Conservation (phyloP, 2,329 filamentous ascomycete species). For the Alternaria metachromatica region DNA sequence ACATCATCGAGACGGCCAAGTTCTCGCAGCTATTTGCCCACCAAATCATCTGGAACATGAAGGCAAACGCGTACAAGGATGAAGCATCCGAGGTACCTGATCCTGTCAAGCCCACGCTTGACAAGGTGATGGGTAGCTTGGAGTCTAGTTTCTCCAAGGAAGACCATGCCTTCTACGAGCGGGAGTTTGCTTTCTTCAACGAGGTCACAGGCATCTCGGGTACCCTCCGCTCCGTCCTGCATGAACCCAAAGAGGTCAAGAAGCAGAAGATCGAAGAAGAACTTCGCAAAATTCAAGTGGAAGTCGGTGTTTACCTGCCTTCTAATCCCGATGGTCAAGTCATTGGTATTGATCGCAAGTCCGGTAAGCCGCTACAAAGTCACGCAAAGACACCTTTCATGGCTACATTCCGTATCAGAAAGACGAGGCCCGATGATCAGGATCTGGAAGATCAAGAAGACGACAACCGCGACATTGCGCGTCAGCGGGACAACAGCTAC, state of each 20-base stretch:
- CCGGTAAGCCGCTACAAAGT: constrained; percentile 94
- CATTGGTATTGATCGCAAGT: constrained; percentile 97
- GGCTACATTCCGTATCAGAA: constrained; percentile 97
- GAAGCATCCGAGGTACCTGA: constrained; percentile 92
- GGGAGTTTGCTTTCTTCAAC: constrained; percentile 97
- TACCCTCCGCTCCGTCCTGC: constrained; percentile 92
- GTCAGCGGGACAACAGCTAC: constrained; percentile 63
- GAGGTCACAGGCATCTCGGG: constrained; percentile 96
- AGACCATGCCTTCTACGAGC: constrained; percentile 87
- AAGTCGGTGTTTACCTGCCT: constrained; percentile 95
- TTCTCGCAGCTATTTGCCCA: constrained; percentile 99
- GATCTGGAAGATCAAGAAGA: constrained; percentile 40
- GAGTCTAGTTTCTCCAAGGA: constrained; percentile 78
- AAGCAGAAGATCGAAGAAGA: constrained; percentile 99
- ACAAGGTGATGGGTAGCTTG: constrained; percentile 86
- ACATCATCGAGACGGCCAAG: constrained; percentile 95
- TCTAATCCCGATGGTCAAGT: constrained; percentile 97
- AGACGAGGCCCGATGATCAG: constrained; percentile 63
- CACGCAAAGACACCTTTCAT: constrained; percentile 99
- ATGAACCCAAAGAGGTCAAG: constrained; percentile 91
- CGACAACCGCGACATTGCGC: constrained; percentile 37
- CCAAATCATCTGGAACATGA: constrained; percentile 99
- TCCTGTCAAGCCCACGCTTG: constrained; percentile 88
- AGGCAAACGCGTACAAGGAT: constrained; percentile 97
- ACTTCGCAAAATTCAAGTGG: constrained; percentile 93